phyloP scores from a whole-genome alignment of 2,329 filamentous ascomycete genomes.

The Penicillium frequentans region DNA sequence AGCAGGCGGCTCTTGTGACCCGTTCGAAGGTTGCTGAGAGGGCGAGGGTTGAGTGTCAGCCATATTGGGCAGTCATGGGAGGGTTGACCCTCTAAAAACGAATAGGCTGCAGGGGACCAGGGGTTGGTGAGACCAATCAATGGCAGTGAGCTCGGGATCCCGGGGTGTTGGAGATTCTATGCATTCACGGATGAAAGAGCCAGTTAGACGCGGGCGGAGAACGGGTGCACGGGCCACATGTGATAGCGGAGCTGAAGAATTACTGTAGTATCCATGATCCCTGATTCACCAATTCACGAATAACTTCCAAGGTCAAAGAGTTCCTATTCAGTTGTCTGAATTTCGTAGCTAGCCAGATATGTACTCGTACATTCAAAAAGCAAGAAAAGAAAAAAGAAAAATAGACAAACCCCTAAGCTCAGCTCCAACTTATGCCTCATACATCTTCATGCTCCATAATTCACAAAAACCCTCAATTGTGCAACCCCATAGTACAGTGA shows the following conservation, averaged over 20 bases:
- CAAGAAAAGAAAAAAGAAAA: background rate
- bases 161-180: conserved; percentile 12
- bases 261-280: background rate
- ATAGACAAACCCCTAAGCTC: background rate
- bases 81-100: conserved; percentile 6
- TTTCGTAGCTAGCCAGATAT: background rate
- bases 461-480: background rate
- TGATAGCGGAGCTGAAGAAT: background rate
- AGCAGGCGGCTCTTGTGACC: conserved; percentile 23
- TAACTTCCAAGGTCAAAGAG: background rate
- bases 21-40: conserved; percentile 21
- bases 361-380: background rate
- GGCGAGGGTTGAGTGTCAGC: conserved; percentile 31
- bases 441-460: background rate
- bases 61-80: conserved; percentile 30
- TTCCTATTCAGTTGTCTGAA: background rate
- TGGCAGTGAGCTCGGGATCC: conserved; percentile 7
- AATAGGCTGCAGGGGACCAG: conserved; percentile 17
- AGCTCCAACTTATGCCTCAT: background rate
- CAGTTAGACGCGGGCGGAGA: conserved; percentile 18
- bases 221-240: conserved; percentile 15
- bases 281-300: background rate
- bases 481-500: background rate
- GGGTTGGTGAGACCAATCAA: conserved; percentile 16
- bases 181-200: conserved; percentile 10